phyloP scores from a whole-genome alignment of 2,329 filamentous ascomycete genomes.

The Rhynchosporium graminicola region DNA sequence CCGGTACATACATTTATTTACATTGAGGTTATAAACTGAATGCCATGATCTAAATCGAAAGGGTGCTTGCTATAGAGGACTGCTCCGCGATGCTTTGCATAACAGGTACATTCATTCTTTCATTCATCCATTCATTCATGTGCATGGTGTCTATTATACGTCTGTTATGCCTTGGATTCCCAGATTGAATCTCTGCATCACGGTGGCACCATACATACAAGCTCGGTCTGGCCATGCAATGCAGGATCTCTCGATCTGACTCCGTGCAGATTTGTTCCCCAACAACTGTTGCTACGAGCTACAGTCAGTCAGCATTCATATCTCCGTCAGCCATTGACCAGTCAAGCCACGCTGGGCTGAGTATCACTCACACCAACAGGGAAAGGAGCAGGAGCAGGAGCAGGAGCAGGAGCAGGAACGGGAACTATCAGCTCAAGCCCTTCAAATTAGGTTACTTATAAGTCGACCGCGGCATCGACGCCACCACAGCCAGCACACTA shows the following conservation, averaged over 20 bases:
- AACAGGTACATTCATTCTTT: too few species aligned
- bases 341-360: not conserved
- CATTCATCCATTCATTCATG: too few species aligned
- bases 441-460: not conserved
- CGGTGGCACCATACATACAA: too few species aligned
- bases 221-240: not conserved
- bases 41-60: too few species aligned
- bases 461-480: not conserved
- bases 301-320: not conserved
- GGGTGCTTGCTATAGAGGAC: too few species aligned
- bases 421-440: not conserved
- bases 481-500: too few species aligned
- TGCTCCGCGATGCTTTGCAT: too few species aligned
- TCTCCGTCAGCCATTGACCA: not conserved
- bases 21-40: too few species aligned
- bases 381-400: not conserved
- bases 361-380: not conserved
- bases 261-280: not conserved
- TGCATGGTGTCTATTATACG: too few species aligned
- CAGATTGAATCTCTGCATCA: too few species aligned
- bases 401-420: not conserved
- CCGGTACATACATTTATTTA: too few species aligned
- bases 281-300: not conserved
- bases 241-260: not conserved
- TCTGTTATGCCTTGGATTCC: too few species aligned